These are phyloP conservation scores for Leucoagaricus sp. DNA, from an alignment of 1,284 basidiomycete genomes.

Conservation along the genomic window DNA sequence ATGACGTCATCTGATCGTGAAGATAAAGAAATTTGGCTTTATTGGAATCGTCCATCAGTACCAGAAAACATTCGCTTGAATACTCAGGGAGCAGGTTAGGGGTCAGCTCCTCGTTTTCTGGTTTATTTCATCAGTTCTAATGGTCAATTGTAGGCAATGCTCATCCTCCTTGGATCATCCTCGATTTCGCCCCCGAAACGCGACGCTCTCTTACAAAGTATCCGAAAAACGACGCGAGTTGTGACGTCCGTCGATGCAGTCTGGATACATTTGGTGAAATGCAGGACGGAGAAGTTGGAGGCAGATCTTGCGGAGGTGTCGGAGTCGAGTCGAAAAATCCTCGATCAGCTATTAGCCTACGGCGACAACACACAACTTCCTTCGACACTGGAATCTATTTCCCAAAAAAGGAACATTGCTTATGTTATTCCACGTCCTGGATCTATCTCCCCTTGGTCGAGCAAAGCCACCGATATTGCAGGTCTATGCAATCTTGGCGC, in stretches of 20 bases:
- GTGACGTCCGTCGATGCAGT: slow-evolving; percentile 80
- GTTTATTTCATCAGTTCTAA: neutral
- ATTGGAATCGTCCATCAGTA: too few relatives aligned
- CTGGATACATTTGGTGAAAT: slow-evolving; percentile 86
- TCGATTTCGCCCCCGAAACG: slow-evolving; percentile 74
- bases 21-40: slow-evolving; percentile 6
- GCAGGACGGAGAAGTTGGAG: slow-evolving; percentile 49
- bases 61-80: too few relatives aligned
- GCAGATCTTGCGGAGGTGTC: slow-evolving; percentile 45
- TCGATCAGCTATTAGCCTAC: slow-evolving; percentile 84
- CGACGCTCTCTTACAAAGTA: slow-evolving; percentile 62
- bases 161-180: slow-evolving; percentile 73
- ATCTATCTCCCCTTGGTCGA: slow-evolving; percentile 81
- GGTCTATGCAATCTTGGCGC: slow-evolving; percentile 78
- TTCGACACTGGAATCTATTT: slow-evolving; percentile 44
- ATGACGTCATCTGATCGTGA: slow-evolving; percentile 1
- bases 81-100: too few relatives aligned
- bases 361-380: slow-evolving; percentile 74
- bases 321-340: slow-evolving; percentile 53
- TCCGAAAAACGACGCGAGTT: slow-evolving; percentile 56
- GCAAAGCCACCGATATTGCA: slow-evolving; percentile 97
- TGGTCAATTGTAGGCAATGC: slow-evolving; percentile 42
- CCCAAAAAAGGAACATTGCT: slow-evolving; percentile 45
- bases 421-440: slow-evolving; percentile 78
- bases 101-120: neutral